phyloP scores from a whole-genome alignment of 495 filamentous ascomycete genomes.

The Penicillium manginii region DNA sequence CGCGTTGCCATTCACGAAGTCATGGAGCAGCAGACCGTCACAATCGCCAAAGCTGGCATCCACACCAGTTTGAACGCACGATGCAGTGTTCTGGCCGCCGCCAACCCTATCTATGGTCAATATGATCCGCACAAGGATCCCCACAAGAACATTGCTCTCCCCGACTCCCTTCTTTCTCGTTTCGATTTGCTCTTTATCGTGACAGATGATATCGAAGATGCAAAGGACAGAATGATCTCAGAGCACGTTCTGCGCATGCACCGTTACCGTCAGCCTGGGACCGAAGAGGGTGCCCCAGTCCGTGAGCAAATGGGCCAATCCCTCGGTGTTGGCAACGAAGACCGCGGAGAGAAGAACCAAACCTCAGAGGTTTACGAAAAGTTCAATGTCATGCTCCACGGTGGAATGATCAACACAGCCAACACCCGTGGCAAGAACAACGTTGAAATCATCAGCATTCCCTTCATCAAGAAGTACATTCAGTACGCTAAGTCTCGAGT shows the following conservation, averaged over 20 bases:
- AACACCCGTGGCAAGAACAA: conserved; percentile 75
- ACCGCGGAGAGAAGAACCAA: conserved; percentile 68
- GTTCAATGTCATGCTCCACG: conserved; percentile 93
- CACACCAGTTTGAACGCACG: conserved; percentile 97
- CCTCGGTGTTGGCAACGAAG: conserved; percentile 85
- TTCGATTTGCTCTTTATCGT: conserved; percentile 99
- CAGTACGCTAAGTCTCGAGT: conserved; percentile 95
- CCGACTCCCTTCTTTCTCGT: conserved; percentile 95
- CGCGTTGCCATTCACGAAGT: conserved; percentile 99
- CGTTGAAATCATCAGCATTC: conserved; percentile 92
- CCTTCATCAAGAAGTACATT: conserved; percentile 99
- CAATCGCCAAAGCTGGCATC: conserved; percentile 97
- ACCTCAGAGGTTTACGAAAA: conserved; percentile 95
- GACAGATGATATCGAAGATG: conserved; percentile 96
- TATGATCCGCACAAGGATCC: conserved; percentile 99
- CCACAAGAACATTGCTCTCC: conserved; percentile 96
- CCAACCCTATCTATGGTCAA: conserved; percentile 97
- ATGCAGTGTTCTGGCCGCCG: conserved; percentile 95
- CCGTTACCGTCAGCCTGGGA: conserved; percentile 89
- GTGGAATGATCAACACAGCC: conserved; percentile 77
- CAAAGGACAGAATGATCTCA: conserved; percentile 85
- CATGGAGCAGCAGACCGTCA: conserved; percentile 99
- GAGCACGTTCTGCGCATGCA: conserved; percentile 99
- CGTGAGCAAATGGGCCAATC: conserved; percentile 84
- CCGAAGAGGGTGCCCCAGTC: conserved; percentile 93